Percentiles rank a stretch among this genome's conserved stretches.
Conservation (phyloP, 148 eudicot genomes). For the Nepenthes mirabilis region DNA sequence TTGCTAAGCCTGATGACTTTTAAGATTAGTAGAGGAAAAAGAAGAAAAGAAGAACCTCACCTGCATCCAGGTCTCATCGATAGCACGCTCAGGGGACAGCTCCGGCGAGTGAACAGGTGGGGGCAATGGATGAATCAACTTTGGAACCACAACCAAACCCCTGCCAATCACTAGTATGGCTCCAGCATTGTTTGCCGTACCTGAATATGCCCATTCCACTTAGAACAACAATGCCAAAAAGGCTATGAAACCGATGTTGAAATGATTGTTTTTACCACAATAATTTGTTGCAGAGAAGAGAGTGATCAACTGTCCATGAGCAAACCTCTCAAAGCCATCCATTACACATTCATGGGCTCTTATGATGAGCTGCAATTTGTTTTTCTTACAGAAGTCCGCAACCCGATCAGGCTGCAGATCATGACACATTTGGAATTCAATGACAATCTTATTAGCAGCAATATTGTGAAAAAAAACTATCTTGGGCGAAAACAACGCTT, state of each 20-base stretch:
- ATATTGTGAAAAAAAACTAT: no score
- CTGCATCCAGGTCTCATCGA: constrained; percentile 90
- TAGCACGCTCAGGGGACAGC: constrained; percentile 68
- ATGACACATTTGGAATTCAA: neutral
- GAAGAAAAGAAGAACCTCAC: constrained; percentile 13
- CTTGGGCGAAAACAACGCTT: no score
- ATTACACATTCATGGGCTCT: constrained; percentile 97
- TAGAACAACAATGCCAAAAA: neutral
- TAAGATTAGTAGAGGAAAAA: neutral
- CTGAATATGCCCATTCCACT: constrained; percentile 24
- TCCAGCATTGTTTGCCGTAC: constrained; percentile 97
- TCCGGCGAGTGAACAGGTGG: constrained; percentile 83
- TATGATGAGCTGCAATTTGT: constrained; percentile 82
- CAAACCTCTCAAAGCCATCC: constrained; percentile 98
- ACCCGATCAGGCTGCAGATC: constrained; percentile 87
- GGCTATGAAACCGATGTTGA: neutral
- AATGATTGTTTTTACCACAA: constrained; percentile 45
- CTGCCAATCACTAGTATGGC: constrained; percentile 95
- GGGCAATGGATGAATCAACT: constrained; percentile 91
- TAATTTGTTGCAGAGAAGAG: constrained; percentile 97
- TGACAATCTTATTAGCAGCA: neutral
- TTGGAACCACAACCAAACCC: constrained; percentile 92
- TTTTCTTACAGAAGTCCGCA: constrained; percentile 81
- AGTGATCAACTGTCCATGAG: constrained; percentile 95
- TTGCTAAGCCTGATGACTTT: neutral